phyloP scores from a whole-genome alignment of 1,139 yeast species.

The Candida sp. region DNA sequence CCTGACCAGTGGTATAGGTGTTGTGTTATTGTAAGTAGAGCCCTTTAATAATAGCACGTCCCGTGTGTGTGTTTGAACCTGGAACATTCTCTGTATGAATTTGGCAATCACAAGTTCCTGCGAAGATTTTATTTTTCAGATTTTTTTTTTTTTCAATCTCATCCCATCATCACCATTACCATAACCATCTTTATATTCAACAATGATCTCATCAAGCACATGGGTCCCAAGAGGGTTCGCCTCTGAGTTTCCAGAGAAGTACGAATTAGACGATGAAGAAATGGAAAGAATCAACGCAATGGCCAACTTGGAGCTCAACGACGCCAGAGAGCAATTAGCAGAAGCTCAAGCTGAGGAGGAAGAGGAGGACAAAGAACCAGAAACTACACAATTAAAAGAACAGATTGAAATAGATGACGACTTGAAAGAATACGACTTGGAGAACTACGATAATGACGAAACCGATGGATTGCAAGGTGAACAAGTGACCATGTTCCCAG shows the following conservation, averaged over 20 bases:
- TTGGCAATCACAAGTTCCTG: neutral
- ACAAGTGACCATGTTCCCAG: slow-evolving; percentile 70
- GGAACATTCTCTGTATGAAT: neutral
- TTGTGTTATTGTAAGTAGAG: slow-evolving; percentile 66
- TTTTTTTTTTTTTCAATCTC: slow-evolving; percentile 8
- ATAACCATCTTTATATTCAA: neutral
- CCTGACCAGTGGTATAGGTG: slow-evolving; percentile 83
- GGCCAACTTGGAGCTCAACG: slow-evolving; percentile 82
- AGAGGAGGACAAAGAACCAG: slow-evolving; percentile 20
- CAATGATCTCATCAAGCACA: slow-evolving; percentile 87
- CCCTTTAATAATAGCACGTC: neutral
- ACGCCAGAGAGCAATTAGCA: slow-evolving; percentile 66
- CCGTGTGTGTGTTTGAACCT: neutral
- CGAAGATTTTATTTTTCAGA: neutral
- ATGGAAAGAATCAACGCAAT: slow-evolving; percentile 88
- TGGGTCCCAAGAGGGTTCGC: slow-evolving; percentile 99
- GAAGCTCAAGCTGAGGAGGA: slow-evolving; percentile 30
- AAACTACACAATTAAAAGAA: slow-evolving; percentile 35
- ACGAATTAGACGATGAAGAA: slow-evolving; percentile 89
- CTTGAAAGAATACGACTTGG: slow-evolving; percentile 85
- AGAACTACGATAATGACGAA: slow-evolving; percentile 77
- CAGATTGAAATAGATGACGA: slow-evolving; percentile 78
- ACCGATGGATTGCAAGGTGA: slow-evolving; percentile 45
- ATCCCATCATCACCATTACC: slow-evolving; percentile 5
- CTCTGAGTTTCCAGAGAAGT: slow-evolving; percentile 88